Evolutionary conservation across 768 basidiomycete species (phyloP), one percentile per base, ranked within the genome.

Genomic region (Pulveroboletus sp.): DNA sequence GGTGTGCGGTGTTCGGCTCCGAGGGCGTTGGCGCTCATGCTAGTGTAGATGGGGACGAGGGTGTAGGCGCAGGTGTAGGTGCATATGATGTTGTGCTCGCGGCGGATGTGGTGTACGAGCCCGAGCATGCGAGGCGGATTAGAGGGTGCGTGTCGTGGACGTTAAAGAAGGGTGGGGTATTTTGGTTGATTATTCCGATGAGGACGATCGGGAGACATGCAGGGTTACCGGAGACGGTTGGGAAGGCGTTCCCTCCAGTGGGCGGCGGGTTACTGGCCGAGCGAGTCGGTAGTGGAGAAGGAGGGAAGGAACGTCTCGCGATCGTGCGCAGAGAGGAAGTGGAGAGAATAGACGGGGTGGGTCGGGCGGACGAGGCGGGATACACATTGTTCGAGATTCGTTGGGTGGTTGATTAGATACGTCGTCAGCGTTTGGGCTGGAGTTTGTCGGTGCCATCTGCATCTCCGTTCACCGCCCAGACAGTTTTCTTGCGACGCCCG

Each of bases 71-170:
- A 3, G 57, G 15, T 4, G 14, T 1, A 26, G 40, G 33, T 2
- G 5, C 18, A 3, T 89, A 86, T 67, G 82, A 90, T 47, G 60
- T 89, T 21, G 76, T 93, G 30, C 70, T 93, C 35, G 90, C 83
- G 0, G 88, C 90, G 30, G 89, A 93, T 57, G 82, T 90, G 46
- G 74, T 91, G 8, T 92, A 92, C 65, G 77, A 89, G 53, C 78
- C 81, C 0, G 66, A 74, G 15, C 89, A 90, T 61, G 83, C 86
- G 3, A 50, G 63, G 9, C 88, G 83, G 84, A 85, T 92, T 59
- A 77, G 77, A 45, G 61, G 58, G 4, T 87, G 86, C 46, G 81
- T 84, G 18, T 74, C 75, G 58, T 66, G 60, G 32, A 69, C 81
- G 39, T 73, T 91, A 35, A 57, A 50, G 28, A 47, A 43, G 43